Conservation (phyloP, 2,329 filamentous ascomycete species). For the Neofusicoccum sp. region DNA sequence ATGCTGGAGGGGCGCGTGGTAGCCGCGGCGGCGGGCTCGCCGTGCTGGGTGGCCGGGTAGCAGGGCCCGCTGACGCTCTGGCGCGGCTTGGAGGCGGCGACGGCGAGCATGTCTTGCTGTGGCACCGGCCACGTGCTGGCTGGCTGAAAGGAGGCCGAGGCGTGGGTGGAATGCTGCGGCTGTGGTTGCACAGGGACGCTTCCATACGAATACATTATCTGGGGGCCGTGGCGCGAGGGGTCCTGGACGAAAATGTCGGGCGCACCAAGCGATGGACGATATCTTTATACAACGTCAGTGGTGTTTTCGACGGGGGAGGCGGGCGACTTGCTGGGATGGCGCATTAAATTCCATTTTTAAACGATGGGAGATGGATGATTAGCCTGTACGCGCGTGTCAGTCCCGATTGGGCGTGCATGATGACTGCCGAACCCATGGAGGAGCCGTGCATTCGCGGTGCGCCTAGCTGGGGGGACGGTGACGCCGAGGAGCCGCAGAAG, state of each 20-base stretch:
- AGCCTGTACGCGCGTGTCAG: slow-evolving; percentile 7
- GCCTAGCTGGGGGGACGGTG: slow-evolving; percentile 8
- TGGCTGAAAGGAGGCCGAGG: slow-evolving; percentile 26
- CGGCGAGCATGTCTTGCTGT: slow-evolving; percentile 20
- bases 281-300: slow-evolving; percentile 30
- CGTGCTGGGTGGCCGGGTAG: slow-evolving; percentile 25
- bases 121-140: slow-evolving; percentile 21
- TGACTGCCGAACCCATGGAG: slow-evolving; percentile 1
- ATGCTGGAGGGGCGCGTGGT: slow-evolving; percentile 12
- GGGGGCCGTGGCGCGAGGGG: slow-evolving; percentile 28
- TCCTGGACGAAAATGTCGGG: slow-evolving; percentile 32
- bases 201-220: slow-evolving; percentile 39
- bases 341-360: slow-evolving; percentile 45
- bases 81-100: background rate
- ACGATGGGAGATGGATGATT: slow-evolving; percentile 1
- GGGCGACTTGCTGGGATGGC: slow-evolving; percentile 37
- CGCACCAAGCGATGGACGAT: slow-evolving; percentile 36
- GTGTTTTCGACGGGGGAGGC: background rate
- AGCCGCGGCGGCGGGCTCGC: background rate
- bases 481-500: slow-evolving; percentile 13
- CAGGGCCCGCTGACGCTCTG: slow-evolving; percentile 13
- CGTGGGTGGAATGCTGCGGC: background rate
- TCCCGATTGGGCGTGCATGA: slow-evolving; percentile 16
- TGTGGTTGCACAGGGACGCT: slow-evolving; percentile 26
- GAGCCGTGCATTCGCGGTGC: slow-evolving; percentile 28